Evolutionary conservation across 805 yeast species (phyloP).

Genomic region (Priceomyces haplophilus): DNA sequence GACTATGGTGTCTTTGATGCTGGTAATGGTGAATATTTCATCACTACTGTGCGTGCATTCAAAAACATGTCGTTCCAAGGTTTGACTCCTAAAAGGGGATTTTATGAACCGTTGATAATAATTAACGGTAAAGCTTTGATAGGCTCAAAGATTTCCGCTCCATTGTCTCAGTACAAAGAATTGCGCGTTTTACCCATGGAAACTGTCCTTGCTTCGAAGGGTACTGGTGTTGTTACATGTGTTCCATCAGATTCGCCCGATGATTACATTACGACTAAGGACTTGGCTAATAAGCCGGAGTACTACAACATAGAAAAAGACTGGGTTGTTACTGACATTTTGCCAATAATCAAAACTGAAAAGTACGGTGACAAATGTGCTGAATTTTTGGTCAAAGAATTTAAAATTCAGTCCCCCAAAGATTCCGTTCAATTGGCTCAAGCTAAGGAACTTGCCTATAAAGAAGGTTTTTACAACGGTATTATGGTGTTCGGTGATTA

Average conservation of each 20-base stretch:
- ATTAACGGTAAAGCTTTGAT: constrained; percentile 72
- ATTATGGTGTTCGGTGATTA: constrained; percentile 74
- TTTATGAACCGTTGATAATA: constrained; percentile 54
- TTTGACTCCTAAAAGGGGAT: constrained; percentile 84
- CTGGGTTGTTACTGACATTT: constrained; percentile 76
- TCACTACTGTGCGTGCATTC: constrained; percentile 93
- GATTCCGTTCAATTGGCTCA: constrained; percentile 80
- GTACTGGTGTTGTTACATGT: constrained; percentile 99
- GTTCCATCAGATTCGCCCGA: constrained; percentile 99
- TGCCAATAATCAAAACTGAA: constrained; percentile 74
- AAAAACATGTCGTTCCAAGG: constrained; percentile 97
- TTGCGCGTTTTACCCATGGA: constrained; percentile 95
- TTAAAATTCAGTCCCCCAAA: constrained; percentile 93
- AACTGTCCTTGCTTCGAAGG: constrained; percentile 89
- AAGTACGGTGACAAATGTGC: constrained; percentile 90
- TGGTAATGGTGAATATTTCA: constrained; percentile 68
- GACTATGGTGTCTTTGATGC: constrained; percentile 88
- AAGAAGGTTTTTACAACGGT: constrained; percentile 95
- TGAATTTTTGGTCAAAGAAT: constrained; percentile 72
- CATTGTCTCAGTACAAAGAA: constrained; percentile 65
- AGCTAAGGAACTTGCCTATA: constrained; percentile 93
- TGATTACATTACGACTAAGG: constrained; percentile 84
- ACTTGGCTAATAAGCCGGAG: constrained; percentile 84
- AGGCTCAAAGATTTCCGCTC: constrained; percentile 86
- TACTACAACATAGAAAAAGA: constrained; percentile 79